phyloP scores from a whole-genome alignment of 805 yeast genomes.

The Saccharomycopsis vini region DNA sequence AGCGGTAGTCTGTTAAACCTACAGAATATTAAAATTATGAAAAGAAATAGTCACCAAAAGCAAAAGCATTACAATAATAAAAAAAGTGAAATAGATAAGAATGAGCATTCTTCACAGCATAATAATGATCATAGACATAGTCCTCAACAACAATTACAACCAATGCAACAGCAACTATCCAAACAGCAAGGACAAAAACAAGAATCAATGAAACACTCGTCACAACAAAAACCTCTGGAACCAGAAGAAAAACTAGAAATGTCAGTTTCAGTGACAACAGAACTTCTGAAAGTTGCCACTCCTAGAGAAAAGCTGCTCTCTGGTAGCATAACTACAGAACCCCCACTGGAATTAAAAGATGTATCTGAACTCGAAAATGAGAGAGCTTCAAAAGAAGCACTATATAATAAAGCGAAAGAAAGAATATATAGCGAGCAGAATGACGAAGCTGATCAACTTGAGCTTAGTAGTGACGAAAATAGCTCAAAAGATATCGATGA shows the following conservation, averaged over 20 bases:
- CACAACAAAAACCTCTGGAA: too few species aligned
- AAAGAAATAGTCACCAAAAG: neutral
- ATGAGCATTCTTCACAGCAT: too few species aligned
- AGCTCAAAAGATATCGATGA: too few species aligned
- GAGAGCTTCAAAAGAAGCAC: slow-evolving; percentile 33
- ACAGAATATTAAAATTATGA: slow-evolving; percentile 11
- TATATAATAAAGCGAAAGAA: slow-evolving; percentile 34
- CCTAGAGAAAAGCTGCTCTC: too few species aligned
- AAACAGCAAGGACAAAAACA: neutral
- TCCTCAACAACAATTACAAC: neutral
- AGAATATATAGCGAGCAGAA: slow-evolving; percentile 28
- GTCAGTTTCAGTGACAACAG: too few species aligned
- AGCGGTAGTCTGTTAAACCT: slow-evolving; percentile 10
- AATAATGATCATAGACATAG: too few species aligned
- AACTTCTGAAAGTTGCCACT: too few species aligned
- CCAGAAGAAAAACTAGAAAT: too few species aligned
- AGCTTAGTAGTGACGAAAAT: slow-evolving; percentile 22
- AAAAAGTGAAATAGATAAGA: too few species aligned
- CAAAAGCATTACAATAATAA: neutral
- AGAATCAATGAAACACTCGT: neutral
- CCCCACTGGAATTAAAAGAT: too few species aligned
- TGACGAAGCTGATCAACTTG: slow-evolving; percentile 25
- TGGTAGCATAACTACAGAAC: too few species aligned
- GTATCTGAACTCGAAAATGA: slow-evolving; percentile 25
- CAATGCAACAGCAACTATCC: neutral